These are phyloP conservation scores for Exophiala spinifera DNA, from an alignment of 2,329 filamentous ascomycete genomes.

Conservation along the genomic window DNA sequence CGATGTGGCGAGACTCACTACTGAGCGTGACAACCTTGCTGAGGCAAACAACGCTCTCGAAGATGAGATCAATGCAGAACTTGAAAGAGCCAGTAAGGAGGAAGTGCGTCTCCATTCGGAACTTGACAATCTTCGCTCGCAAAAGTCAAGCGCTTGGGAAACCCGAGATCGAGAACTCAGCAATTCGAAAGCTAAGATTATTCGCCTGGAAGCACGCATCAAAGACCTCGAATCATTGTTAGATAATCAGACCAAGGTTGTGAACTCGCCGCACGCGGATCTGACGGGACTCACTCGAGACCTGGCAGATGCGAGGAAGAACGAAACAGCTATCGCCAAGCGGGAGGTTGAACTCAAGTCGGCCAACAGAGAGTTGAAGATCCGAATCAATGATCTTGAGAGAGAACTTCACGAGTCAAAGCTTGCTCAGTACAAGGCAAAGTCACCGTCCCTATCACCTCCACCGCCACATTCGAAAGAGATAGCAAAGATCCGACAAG, in stretches of 20 bases:
- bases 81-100: slow-evolving; percentile 63
- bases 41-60: slow-evolving; percentile 61
- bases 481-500: slow-evolving; percentile 56
- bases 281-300: slow-evolving; percentile 61
- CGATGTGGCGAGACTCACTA: slow-evolving; percentile 62
- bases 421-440: slow-evolving; percentile 41
- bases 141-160: slow-evolving; percentile 43
- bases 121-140: slow-evolving; percentile 50
- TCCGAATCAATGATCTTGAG: slow-evolving; percentile 64
- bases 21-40: slow-evolving; percentile 59
- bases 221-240: slow-evolving; percentile 52
- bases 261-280: slow-evolving; percentile 44
- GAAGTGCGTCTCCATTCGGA: slow-evolving; percentile 58
- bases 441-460: slow-evolving; percentile 52
- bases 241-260: slow-evolving; percentile 50
- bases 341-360: slow-evolving; percentile 65
- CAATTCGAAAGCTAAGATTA: slow-evolving; percentile 58
- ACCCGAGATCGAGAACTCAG: slow-evolving; percentile 48
- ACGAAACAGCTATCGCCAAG: slow-evolving; percentile 62
- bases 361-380: slow-evolving; percentile 60
- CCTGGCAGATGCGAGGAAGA: slow-evolving; percentile 62
- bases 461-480: slow-evolving; percentile 58
- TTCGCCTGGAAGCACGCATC: slow-evolving; percentile 60
- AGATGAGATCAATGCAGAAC: slow-evolving; percentile 62
- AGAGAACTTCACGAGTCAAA: slow-evolving; percentile 64